Percentiles rank a stretch among this genome's conserved stretches.
Conservation (phyloP, 176 grass and related monocot genomes). For the Stipa capillata region DNA sequence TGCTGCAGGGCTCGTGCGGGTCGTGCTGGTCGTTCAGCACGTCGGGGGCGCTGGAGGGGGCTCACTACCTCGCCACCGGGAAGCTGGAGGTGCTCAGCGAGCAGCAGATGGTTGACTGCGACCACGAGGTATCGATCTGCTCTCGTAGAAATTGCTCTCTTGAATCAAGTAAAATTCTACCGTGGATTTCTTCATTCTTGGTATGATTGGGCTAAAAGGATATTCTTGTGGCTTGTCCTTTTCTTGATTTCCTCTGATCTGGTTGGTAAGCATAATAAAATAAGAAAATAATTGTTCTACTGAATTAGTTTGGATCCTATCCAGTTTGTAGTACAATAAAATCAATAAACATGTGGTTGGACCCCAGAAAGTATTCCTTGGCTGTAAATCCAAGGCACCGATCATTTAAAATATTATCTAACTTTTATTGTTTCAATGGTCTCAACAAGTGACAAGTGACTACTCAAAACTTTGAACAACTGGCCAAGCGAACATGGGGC, state of each 20-base stretch:
- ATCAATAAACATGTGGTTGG: neutral
- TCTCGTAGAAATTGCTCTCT: neutral
- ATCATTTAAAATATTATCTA: neutral
- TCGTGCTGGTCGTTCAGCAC: slow-evolving; percentile 92
- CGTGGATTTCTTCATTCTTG: neutral
- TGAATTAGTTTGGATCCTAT: no score
- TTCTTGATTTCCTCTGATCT: no score
- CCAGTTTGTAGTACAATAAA: neutral
- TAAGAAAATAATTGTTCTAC: no score
- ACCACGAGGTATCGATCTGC: slow-evolving; percentile 69
- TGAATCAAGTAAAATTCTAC: no score
- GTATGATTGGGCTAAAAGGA: neutral
- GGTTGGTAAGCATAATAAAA: no score
- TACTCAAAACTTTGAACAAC: neutral
- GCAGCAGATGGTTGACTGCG: slow-evolving; percentile 88
- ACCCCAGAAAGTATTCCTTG: neutral
- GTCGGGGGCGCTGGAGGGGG: slow-evolving; percentile 74
- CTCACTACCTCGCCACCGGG: slow-evolving; percentile 71
- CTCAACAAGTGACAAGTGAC: neutral
- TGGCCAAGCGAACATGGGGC: neutral
- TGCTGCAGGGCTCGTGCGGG: slow-evolving; percentile 68
- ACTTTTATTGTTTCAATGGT: neutral
- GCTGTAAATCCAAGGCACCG: neutral
- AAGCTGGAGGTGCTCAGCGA: slow-evolving; percentile 74
- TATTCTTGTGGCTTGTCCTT: neutral